A percentile compares a stretch with the other conserved stretches of the same genome.
phyloP scores from a whole-genome alignment of 176 grass and related monocot genomes.

The Areca catechu region DNA sequence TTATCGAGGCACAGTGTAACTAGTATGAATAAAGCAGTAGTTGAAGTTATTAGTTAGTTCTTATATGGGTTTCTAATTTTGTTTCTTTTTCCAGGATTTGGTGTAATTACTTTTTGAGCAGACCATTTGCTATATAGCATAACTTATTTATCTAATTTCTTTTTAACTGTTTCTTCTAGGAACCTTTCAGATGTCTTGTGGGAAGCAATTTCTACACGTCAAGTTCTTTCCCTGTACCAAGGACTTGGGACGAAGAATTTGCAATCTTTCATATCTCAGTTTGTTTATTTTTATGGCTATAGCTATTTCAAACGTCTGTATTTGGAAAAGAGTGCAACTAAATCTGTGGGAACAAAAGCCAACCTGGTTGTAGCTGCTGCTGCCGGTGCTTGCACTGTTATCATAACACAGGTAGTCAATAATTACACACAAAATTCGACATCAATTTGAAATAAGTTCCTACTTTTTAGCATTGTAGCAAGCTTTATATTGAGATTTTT shows the following conservation, averaged over 20 bases:
- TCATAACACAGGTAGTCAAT: conserved; percentile 58
- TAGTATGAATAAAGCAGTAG: too few relatives aligned
- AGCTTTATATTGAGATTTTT: too few relatives aligned
- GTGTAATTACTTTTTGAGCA: not conserved
- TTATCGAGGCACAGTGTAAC: too few relatives aligned
- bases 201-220: conserved; percentile 70
- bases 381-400: conserved; percentile 80
- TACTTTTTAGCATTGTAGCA: too few relatives aligned
- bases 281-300: conserved; percentile 95
- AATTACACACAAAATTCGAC: too few relatives aligned
- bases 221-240: conserved; percentile 86
- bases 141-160: conserved; percentile 13
- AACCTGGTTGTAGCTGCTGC: conserved; percentile 85
- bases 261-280: conserved; percentile 83
- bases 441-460: too few relatives aligned
- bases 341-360: conserved; percentile 73
- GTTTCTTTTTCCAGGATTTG: too few relatives aligned
- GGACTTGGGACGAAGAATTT: conserved; percentile 92
- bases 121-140: not conserved
- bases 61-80: too few relatives aligned
- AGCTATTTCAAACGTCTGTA: conserved; percentile 88
- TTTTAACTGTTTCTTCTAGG: conserved; percentile 35
- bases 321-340: conserved; percentile 68
- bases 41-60: too few relatives aligned
- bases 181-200: conserved; percentile 90